These are phyloP conservation scores for Pichia paraexigua DNA, from an alignment of 805 yeast species.

Conservation along the genomic window DNA sequence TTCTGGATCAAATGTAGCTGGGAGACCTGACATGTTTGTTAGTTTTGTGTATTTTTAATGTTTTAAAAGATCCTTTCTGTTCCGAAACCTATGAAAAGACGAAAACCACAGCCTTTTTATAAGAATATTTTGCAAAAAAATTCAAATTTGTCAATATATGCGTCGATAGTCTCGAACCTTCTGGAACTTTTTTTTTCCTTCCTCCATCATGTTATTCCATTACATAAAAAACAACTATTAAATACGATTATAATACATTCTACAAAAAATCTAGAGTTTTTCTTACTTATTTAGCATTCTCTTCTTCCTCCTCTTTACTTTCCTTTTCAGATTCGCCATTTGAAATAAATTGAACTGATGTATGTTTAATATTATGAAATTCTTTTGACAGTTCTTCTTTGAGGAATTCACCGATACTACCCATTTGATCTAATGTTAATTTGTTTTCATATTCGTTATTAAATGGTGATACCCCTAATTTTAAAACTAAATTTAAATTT, in stretches of 20 bases:
- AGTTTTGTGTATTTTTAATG: background rate
- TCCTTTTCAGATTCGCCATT: conserved; percentile 7
- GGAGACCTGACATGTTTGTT: conserved; percentile 9
- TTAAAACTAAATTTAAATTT: conserved; percentile 35
- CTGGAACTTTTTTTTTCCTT: background rate
- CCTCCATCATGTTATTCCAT: background rate
- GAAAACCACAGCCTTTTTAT: background rate
- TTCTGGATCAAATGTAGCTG: conserved; percentile 48
- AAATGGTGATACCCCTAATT: conserved; percentile 25
- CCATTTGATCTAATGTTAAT: conserved; percentile 28
- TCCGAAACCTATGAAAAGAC: no score
- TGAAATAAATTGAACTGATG: conserved; percentile 28
- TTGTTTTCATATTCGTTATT: conserved; percentile 24
- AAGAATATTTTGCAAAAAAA: background rate
- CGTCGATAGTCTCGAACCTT: conserved; percentile 3
- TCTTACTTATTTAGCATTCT: background rate
- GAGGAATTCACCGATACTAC: conserved; percentile 21
- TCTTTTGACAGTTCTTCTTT: conserved; percentile 26
- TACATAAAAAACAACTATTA: background rate
- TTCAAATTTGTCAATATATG: background rate
- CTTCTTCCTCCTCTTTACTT: conserved; percentile 2
- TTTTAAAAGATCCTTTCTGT: background rate
- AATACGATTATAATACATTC: background rate
- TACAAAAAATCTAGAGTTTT: background rate
- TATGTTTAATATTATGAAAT: conserved; percentile 28